Percentiles rank a stretch among this genome's conserved stretches.
phyloP scores from a whole-genome alignment of 768 basidiomycete genomes.

The Nevesoporus exiguus region DNA sequence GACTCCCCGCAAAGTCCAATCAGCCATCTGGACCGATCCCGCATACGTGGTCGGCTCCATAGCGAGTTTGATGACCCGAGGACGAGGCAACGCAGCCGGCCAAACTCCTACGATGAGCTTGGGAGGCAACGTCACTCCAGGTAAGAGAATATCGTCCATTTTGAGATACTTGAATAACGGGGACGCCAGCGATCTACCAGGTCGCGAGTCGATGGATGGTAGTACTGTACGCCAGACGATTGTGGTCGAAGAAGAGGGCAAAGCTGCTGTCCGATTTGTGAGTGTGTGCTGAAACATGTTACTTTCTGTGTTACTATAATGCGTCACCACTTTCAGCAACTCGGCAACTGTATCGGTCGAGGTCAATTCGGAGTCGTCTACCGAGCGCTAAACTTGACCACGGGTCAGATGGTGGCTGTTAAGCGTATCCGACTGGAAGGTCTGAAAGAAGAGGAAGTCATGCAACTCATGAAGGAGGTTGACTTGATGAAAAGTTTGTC shows the following conservation, averaged over 20 bases:
- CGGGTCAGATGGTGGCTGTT: conserved; percentile 98
- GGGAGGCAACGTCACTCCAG: conserved; percentile 56
- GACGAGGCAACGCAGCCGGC: conserved; percentile 50
- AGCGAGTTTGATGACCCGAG: conserved; percentile 65
- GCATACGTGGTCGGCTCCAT: conserved; percentile 60
- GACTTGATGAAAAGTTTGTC: conserved; percentile 86
- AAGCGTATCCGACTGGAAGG: conserved; percentile 92
- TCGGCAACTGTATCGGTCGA: conserved; percentile 94
- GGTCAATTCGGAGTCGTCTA: conserved; percentile 98
- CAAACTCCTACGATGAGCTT: conserved; percentile 67
- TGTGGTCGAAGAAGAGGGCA: conserved; percentile 78
- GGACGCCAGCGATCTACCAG: conserved; percentile 63
- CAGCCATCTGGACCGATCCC: conserved; percentile 37
- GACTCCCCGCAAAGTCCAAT: conserved; percentile 29
- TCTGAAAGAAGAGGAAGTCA: conserved; percentile 85
- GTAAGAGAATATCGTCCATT: conserved; percentile 71
- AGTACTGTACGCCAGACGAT: conserved; percentile 63
- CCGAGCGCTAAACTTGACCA: conserved; percentile 88
- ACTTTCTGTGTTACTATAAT: conserved; percentile 10
- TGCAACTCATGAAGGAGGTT: conserved; percentile 91
- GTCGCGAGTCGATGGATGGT: conserved; percentile 62
- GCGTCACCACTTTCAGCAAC: conserved; percentile 58
- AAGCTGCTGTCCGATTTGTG: conserved; percentile 76
- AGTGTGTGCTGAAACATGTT: conserved; percentile 34
- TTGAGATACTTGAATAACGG: conserved; percentile 50